Evolutionary conservation across 1,284 basidiomycete genomes (phyloP).

Genomic region (Cryptococcus deneoformans): DNA sequence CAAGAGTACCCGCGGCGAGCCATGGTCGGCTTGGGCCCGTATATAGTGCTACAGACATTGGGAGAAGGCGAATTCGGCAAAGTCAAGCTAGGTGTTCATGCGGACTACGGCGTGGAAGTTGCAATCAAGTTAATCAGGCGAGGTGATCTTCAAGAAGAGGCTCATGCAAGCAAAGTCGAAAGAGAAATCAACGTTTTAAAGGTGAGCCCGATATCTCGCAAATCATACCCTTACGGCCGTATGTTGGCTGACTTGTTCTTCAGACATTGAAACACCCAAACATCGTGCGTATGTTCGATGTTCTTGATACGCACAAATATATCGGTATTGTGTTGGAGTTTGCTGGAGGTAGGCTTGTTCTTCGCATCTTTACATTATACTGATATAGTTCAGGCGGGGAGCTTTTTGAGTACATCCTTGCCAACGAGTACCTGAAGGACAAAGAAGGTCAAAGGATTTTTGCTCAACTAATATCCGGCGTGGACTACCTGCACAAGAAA

Average conservation of each 20-base stretch:
- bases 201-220: slow-evolving; percentile 55
- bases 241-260: not conserved
- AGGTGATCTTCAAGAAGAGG: slow-evolving; percentile 82
- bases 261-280: slow-evolving; percentile 95
- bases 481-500: slow-evolving; percentile 98
- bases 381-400: slow-evolving; percentile 67
- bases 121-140: slow-evolving; percentile 97
- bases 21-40: slow-evolving; percentile 91
- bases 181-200: slow-evolving; percentile 96
- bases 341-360: slow-evolving; percentile 62
- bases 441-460: slow-evolving; percentile 94
- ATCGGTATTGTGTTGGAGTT: slow-evolving; percentile 99
- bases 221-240: slow-evolving; percentile 12
- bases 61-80: slow-evolving; percentile 99
- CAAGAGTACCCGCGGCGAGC: slow-evolving; percentile 77
- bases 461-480: slow-evolving; percentile 96
- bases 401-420: slow-evolving; percentile 95
- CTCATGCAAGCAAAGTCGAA: slow-evolving; percentile 92
- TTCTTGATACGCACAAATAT: slow-evolving; percentile 99
- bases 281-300: slow-evolving; percentile 97
- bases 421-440: slow-evolving; percentile 95
- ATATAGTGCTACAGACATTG: slow-evolving; percentile 89
- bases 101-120: slow-evolving; percentile 96
- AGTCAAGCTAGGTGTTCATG: slow-evolving; percentile 95
- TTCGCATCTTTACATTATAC: not conserved